These are phyloP conservation scores for Arxiozyma slooffiae DNA, from an alignment of 1,139 yeast genomes.

Conservation along the genomic window DNA sequence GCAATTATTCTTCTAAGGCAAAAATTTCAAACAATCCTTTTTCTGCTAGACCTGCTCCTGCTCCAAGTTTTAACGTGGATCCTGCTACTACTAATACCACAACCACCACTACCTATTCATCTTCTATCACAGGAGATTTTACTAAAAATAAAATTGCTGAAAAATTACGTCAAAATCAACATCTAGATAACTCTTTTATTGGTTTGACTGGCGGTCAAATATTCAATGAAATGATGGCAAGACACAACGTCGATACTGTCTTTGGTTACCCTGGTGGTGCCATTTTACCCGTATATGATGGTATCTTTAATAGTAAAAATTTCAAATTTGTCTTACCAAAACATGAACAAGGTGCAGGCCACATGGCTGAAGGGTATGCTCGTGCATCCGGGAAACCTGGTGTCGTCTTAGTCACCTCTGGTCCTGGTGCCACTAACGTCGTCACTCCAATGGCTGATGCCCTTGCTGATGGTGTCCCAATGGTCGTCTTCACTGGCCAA, in stretches of 20 bases:
- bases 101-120: background rate
- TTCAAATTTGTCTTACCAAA: conserved; percentile 88
- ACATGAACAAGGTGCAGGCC: conserved; percentile 99
- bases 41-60: conserved; percentile 38
- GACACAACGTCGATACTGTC: conserved; percentile 89
- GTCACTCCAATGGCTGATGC: conserved; percentile 98
- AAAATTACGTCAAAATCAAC: conserved; percentile 7
- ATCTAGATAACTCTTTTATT: conserved; percentile 75
- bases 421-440: conserved; percentile 99
- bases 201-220: conserved; percentile 97
- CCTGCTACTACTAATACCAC: background rate
- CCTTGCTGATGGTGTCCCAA: conserved; percentile 90
- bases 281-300: conserved; percentile 93
- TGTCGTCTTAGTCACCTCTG: conserved; percentile 93
- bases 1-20: conserved; percentile 1
- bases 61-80: conserved; percentile 39
- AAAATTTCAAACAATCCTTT: background rate
- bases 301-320: conserved; percentile 82
- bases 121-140: background rate
- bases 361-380: conserved; percentile 99
- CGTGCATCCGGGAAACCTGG: conserved; percentile 96
- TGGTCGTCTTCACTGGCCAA: conserved; percentile 95
- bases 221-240: conserved; percentile 96
- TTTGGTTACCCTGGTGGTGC: conserved; percentile 96
- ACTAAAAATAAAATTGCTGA: conserved; percentile 4